A percentile compares a stretch with the other conserved stretches of the same genome.
These are phyloP conservation scores for Erodium moschatum DNA, from an alignment of 441 rosid genomes.

Conservation along the genomic window DNA sequence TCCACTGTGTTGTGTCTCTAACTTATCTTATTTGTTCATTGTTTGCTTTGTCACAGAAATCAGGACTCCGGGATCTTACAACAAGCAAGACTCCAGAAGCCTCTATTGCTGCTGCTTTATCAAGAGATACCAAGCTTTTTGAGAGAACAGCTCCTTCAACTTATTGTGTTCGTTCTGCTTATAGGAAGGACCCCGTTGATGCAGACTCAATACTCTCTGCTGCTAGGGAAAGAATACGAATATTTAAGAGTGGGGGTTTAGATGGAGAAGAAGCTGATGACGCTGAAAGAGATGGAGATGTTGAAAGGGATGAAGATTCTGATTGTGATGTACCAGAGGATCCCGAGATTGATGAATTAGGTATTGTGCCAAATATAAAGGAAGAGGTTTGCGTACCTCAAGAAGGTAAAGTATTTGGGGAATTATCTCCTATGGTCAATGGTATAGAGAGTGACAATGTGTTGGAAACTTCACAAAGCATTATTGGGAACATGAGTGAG, in stretches of 20 bases:
- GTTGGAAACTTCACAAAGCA: constrained; percentile 29
- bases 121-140: constrained; percentile 76
- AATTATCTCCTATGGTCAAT: constrained; percentile 28
- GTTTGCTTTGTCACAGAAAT: constrained; percentile 37
- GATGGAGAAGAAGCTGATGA: constrained; percentile 80
- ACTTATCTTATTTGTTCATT: constrained; percentile 7
- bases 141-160: constrained; percentile 92
- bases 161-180: constrained; percentile 68
- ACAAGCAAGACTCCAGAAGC: constrained; percentile 92
- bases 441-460: constrained; percentile 33
- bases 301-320: constrained; percentile 82
- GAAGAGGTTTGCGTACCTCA: constrained; percentile 27
- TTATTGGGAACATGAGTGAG: constrained; percentile 25
- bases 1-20: background rate
- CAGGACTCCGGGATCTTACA: constrained; percentile 78
- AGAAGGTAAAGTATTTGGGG: constrained; percentile 27
- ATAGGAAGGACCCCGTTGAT: constrained; percentile 64
- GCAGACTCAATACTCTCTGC: constrained; percentile 57
- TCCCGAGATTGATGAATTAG: constrained; percentile 69
- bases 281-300: constrained; percentile 68
- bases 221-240: constrained; percentile 62
- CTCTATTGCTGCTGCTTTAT: constrained; percentile 82
- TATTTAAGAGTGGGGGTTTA: constrained; percentile 53
- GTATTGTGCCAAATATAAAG: constrained; percentile 39
- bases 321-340: constrained; percentile 62